phyloP scores from a whole-genome alignment of 768 basidiomycete species.

The Hygrocybe coccinea region DNA sequence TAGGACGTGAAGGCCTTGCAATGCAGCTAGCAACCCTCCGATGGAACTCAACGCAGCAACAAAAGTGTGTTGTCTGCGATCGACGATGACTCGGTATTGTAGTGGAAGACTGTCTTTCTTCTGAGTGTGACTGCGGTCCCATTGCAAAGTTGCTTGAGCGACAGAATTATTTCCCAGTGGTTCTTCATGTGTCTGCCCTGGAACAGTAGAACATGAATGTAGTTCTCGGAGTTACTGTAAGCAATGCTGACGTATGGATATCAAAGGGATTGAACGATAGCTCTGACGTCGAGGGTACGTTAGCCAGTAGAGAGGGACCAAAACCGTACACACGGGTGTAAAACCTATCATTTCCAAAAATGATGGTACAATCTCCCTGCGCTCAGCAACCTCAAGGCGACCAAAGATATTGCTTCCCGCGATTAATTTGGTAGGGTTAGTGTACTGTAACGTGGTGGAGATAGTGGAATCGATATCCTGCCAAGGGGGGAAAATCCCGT shows the following conservation, averaged over 20 bases:
- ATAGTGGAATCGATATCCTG: too few species aligned
- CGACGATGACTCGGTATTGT: neutral
- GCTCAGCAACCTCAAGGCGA: neutral
- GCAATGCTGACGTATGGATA: neutral
- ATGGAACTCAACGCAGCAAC: neutral
- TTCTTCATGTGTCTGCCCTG: neutral
- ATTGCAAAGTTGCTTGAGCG: neutral
- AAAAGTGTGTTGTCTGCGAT: neutral
- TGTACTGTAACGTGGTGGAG: too few species aligned
- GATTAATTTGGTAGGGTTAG: neutral
- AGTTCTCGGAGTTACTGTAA: neutral
- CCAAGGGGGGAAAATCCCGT: too few species aligned
- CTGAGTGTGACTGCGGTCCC: neutral
- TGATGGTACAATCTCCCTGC: neutral
- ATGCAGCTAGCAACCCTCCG: neutral
- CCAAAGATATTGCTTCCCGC: neutral
- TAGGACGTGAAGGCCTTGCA: neutral
- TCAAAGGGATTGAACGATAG: neutral
- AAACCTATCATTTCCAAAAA: slow-evolving; percentile 1
- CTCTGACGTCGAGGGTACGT: neutral
- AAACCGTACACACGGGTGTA: neutral
- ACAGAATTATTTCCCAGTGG: neutral
- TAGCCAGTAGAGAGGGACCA: neutral
- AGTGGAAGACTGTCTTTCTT: neutral
- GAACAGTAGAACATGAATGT: neutral